phyloP scores from a whole-genome alignment of 176 grass and related monocot species.

The Carex myosuroides region DNA sequence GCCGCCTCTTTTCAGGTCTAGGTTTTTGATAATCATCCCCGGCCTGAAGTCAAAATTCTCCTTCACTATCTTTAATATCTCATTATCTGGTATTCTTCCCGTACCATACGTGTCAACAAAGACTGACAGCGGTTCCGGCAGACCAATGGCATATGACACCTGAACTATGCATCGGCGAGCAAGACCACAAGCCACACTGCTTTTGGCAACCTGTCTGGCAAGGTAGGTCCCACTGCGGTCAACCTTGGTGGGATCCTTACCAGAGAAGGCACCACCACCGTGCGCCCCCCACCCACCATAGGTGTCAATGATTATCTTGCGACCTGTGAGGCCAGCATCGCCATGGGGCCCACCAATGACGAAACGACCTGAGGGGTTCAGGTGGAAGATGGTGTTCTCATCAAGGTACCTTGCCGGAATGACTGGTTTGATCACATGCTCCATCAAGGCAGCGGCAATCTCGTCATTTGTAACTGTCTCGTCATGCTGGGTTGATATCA shows the following conservation, averaged over 20 bases:
- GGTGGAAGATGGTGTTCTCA: slow-evolving; percentile 34
- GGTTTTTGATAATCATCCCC: slow-evolving; percentile 38
- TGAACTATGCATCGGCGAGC: slow-evolving; percentile 25
- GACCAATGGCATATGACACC: slow-evolving; percentile 36
- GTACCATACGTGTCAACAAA: slow-evolving; percentile 39
- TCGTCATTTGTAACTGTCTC: slow-evolving; percentile 18
- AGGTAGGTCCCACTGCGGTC: slow-evolving; percentile 32
- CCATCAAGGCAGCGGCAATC: slow-evolving; percentile 1
- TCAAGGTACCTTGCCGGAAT: slow-evolving; percentile 21
- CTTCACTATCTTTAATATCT: slow-evolving; percentile 37
- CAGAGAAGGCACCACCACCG: slow-evolving; percentile 31
- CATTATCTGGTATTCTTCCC: slow-evolving; percentile 32
- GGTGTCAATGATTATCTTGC: slow-evolving; percentile 32
- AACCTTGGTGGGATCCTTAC: slow-evolving; percentile 33
- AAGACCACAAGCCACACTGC: slow-evolving; percentile 18
- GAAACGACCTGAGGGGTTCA: slow-evolving; percentile 31
- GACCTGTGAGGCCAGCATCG: slow-evolving; percentile 26
- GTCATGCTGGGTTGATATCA: slow-evolving; percentile 11
- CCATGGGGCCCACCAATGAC: slow-evolving; percentile 32
- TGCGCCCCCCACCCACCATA: slow-evolving; percentile 33
- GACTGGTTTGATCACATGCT: slow-evolving; percentile 24
- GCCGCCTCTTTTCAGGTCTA: slow-evolving; percentile 35
- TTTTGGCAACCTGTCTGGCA: slow-evolving; percentile 20
- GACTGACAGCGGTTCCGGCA: slow-evolving; percentile 26
- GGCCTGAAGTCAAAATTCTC: slow-evolving; percentile 43